Conservation (phyloP, 768 basidiomycete species). For the Lentinus brumalis region DNA sequence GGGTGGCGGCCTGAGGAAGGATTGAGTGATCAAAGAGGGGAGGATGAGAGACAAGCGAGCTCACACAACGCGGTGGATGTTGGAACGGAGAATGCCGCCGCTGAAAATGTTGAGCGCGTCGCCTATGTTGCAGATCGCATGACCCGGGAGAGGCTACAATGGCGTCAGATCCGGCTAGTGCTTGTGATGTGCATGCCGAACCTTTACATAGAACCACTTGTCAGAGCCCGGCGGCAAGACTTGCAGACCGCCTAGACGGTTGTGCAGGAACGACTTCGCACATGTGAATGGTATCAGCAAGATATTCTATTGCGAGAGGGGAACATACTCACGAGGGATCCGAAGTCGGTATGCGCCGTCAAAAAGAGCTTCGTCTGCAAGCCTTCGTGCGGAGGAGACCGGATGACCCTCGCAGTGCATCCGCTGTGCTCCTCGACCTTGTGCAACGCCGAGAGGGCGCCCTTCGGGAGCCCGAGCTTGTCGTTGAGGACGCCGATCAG, state of each 20-base stretch:
- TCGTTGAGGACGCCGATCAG: constrained; percentile 35
- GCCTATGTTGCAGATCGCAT: constrained; percentile 41
- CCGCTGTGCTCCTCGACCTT: constrained; percentile 29
- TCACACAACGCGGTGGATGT: constrained; percentile 63
- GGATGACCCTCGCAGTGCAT: constrained; percentile 35
- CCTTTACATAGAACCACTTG: constrained; percentile 70
- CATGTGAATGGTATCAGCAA: no score
- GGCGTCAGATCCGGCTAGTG: not conserved
- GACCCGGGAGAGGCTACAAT: constrained; percentile 33
- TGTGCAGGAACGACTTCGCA: constrained; percentile 74
- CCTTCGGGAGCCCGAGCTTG: constrained; percentile 35
- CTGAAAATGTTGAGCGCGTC: constrained; percentile 65
- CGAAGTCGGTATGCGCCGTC: constrained; percentile 40
- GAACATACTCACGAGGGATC: constrained; percentile 32
- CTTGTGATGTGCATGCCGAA: constrained; percentile 18
- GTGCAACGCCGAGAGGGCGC: constrained; percentile 32
- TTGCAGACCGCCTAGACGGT: constrained; percentile 69
- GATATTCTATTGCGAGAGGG: not conserved
- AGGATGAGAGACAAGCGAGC: constrained; percentile 18
- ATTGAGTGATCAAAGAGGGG: not conserved
- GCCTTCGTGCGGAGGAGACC: constrained; percentile 30
- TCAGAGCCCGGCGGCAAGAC: constrained; percentile 62
- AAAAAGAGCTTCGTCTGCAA: constrained; percentile 29
- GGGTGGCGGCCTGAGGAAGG: constrained; percentile 51
- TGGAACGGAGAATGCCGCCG: constrained; percentile 67